phyloP scores from a whole-genome alignment of 2,329 filamentous ascomycete genomes.

The Pseudogymnoascus sp. region DNA sequence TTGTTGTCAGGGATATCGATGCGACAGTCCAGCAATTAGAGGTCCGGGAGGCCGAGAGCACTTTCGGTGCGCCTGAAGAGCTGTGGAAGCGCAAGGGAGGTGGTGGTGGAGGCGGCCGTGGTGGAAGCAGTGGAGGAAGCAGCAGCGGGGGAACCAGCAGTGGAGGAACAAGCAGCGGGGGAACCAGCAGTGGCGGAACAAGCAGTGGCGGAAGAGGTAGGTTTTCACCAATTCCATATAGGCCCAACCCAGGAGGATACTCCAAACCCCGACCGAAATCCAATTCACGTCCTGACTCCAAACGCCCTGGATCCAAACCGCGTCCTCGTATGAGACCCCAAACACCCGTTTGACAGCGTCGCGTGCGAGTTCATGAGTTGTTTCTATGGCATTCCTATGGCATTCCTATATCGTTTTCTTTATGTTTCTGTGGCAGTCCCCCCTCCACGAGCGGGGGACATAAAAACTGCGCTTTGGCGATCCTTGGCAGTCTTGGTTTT shows the following conservation, averaged over 20 bases:
- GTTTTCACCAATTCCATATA: slow-evolving; percentile 10
- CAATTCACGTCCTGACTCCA: slow-evolving; percentile 4
- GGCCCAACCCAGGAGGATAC: neutral
- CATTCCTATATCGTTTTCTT: neutral
- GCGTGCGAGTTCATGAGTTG: neutral
- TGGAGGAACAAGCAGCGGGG: neutral
- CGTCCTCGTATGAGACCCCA: slow-evolving; percentile 7
- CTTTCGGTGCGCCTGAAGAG: slow-evolving; percentile 28
- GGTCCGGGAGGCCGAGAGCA: neutral
- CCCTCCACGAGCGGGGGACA: neutral
- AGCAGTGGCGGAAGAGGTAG: neutral
- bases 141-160: neutral
- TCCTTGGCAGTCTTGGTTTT: neutral
- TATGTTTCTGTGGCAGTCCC: neutral
- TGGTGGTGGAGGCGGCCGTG: slow-evolving; percentile 44
- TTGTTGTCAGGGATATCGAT: neutral
- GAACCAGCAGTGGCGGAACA: neutral
- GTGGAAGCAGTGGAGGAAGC: slow-evolving; percentile 14
- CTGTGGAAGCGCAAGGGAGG: slow-evolving; percentile 55
- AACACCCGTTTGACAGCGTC: slow-evolving; percentile 9
- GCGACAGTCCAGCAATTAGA: neutral
- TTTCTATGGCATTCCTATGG: neutral
- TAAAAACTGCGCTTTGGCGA: neutral
- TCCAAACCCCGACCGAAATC: neutral
- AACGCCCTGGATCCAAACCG: slow-evolving; percentile 10